phyloP scores from a whole-genome alignment of 2,329 filamentous ascomycete species.

The Juglanconis sp. region DNA sequence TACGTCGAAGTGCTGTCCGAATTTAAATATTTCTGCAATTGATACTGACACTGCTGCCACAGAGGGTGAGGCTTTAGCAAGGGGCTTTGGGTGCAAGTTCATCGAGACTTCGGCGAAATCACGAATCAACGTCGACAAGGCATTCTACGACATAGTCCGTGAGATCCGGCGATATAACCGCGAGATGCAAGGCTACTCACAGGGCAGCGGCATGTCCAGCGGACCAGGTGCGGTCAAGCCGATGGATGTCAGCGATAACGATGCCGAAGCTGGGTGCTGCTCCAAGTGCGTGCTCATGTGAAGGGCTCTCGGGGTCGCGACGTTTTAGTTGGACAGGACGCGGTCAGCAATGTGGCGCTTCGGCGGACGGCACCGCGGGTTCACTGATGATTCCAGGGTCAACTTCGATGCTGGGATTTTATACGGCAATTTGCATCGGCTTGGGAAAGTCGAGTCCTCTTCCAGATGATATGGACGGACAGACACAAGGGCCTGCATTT shows the following conservation, averaged over 20 bases:
- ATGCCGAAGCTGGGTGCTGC: conserved; percentile 74
- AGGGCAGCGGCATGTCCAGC: conserved; percentile 63
- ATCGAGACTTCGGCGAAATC: conserved; percentile 99
- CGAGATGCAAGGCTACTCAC: conserved; percentile 87
- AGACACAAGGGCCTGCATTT: conserved; percentile 18
- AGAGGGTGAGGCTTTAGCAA: conserved; percentile 89
- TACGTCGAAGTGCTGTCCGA: conserved; percentile 44
- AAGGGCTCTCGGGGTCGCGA: conserved; percentile 25
- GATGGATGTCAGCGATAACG: conserved; percentile 73
- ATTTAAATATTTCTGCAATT: not conserved
- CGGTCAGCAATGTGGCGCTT: not conserved
- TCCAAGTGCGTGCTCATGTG: conserved; percentile 86
- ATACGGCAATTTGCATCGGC: conserved; percentile 21
- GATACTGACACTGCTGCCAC: conserved; percentile 22
- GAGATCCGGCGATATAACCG: conserved; percentile 98
- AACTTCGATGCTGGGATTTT: conserved; percentile 15
- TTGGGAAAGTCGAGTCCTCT: conserved; percentile 14
- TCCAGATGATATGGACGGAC: conserved; percentile 16
- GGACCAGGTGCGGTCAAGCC: conserved; percentile 63
- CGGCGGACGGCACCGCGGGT: not conserved
- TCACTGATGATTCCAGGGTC: conserved; percentile 4
- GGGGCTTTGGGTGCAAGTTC: conserved; percentile 92
- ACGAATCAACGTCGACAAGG: conserved; percentile 95
- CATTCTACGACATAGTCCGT: conserved; percentile 96
- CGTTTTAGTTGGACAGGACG: not conserved